A percentile compares a stretch with the other conserved stretches of the same genome.
Conservation (phyloP, 164 flowering plant species). For the Umbellularia californica region DNA sequence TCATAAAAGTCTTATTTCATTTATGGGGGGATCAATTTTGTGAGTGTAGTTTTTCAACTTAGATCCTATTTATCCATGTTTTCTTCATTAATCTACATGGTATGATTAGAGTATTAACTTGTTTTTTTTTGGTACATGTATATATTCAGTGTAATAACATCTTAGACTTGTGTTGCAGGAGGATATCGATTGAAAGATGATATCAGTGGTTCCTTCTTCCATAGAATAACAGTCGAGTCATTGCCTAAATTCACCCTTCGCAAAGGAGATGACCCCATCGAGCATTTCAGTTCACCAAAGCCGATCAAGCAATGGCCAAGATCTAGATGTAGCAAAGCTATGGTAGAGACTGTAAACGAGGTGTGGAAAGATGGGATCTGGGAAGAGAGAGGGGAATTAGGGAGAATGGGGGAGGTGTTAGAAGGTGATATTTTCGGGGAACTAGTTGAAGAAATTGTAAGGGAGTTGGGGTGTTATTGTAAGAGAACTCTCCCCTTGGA, state of each 20-base stretch:
- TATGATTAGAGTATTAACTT: too few species aligned
- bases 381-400: constrained; percentile 59
- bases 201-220: constrained; percentile 15
- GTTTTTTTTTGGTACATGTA: too few species aligned
- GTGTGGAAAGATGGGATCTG: constrained; percentile 49
- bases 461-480: constrained; percentile 28
- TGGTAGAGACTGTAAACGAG: constrained; percentile 53
- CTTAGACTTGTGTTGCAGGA: not conserved
- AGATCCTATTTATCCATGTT: too few species aligned
- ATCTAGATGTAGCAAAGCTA: constrained; percentile 38
- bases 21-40: too few species aligned
- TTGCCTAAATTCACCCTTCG: not conserved
- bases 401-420: constrained; percentile 54
- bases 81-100: too few species aligned
- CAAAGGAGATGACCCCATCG: not conserved
- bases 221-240: constrained; percentile 18
- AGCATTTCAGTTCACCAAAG: not conserved
- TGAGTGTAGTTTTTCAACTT: too few species aligned
- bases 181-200: constrained; percentile 16
- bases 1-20: too few species aligned
- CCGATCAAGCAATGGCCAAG: constrained; percentile 1
- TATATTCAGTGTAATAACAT: too few species aligned
- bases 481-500: constrained; percentile 30
- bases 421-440: constrained; percentile 55
- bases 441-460: constrained; percentile 54